Conservation (phyloP, 306 rosid species). For the Corylus americana region DNA sequence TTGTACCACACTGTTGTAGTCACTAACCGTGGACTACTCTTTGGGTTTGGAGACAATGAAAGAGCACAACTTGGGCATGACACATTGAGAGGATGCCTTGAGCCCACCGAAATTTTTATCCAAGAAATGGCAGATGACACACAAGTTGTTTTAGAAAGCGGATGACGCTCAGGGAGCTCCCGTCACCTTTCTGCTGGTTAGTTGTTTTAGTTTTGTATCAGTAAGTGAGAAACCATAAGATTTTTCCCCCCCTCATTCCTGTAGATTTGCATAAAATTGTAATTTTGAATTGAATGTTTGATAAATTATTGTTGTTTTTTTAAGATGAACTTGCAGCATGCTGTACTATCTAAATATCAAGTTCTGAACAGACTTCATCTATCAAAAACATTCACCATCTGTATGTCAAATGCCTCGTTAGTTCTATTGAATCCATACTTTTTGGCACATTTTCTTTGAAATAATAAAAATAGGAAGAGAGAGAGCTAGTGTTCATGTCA, state of each 20-base stretch:
- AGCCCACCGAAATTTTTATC: slow-evolving; percentile 69
- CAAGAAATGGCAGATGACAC: slow-evolving; percentile 45
- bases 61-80: slow-evolving; percentile 92
- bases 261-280: not conserved
- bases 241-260: not conserved
- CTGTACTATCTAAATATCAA: not conserved
- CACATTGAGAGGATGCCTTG: slow-evolving; percentile 68
- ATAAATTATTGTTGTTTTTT: not conserved
- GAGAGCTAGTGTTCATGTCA: no score
- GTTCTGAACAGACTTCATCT: not conserved
- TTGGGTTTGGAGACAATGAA: slow-evolving; percentile 95
- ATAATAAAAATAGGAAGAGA: no score
- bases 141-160: slow-evolving; percentile 28
- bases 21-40: slow-evolving; percentile 67
- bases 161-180: slow-evolving; percentile 19
- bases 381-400: no score
- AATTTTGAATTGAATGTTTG: not conserved
- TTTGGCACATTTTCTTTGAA: no score
- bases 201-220: not conserved
- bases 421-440: no score
- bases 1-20: slow-evolving; percentile 73
- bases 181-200: not conserved
- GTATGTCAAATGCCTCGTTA: no score
- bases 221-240: not conserved
- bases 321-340: not conserved